Percentiles rank a stretch among this genome's conserved stretches.
Conservation (phyloP, 257 asterid genomes). For the Primulina huaijiensis region DNA sequence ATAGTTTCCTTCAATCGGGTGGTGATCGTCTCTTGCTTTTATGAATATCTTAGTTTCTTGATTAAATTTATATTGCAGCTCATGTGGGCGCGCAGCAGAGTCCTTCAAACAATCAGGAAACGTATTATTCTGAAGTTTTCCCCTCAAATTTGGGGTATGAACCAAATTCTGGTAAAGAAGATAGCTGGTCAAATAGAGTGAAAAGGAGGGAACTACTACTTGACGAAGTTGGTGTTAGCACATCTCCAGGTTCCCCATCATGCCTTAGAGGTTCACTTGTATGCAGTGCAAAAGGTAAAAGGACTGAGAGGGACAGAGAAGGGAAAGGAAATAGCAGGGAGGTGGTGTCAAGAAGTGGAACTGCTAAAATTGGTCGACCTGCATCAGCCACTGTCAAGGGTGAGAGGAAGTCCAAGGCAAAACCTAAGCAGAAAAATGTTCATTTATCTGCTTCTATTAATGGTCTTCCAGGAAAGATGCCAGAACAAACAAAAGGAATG, state of each 20-base stretch:
- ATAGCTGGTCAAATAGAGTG: constrained; percentile 52
- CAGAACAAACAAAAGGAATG: constrained; percentile 53
- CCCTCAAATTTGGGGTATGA: constrained; percentile 46
- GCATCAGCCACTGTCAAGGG: constrained; percentile 57
- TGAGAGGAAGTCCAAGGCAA: constrained; percentile 76
- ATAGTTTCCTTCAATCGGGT: constrained; percentile 2
- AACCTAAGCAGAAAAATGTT: constrained; percentile 75
- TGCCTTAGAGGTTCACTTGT: constrained; percentile 63
- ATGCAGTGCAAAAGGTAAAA: constrained; percentile 78
- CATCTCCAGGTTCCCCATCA: constrained; percentile 40
- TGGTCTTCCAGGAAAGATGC: constrained; percentile 63
- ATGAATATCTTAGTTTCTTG: neutral
- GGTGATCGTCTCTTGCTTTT: neutral
- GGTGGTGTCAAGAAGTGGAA: constrained; percentile 59
- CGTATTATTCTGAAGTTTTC: constrained; percentile 47
- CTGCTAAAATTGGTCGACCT: constrained; percentile 58
- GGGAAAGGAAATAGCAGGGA: constrained; percentile 77
- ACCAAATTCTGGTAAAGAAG: constrained; percentile 47
- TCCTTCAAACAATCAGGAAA: constrained; percentile 50
- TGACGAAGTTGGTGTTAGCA: constrained; percentile 23
- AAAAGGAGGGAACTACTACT: constrained; percentile 36
- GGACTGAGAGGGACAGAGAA: constrained; percentile 83
- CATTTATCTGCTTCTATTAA: constrained; percentile 69
- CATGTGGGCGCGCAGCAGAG: constrained; percentile 62
- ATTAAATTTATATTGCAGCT: constrained; percentile 43